Evolutionary conservation across 2,329 filamentous ascomycete species (phyloP).

Genomic region (Cladophialophora yegresii): DNA sequence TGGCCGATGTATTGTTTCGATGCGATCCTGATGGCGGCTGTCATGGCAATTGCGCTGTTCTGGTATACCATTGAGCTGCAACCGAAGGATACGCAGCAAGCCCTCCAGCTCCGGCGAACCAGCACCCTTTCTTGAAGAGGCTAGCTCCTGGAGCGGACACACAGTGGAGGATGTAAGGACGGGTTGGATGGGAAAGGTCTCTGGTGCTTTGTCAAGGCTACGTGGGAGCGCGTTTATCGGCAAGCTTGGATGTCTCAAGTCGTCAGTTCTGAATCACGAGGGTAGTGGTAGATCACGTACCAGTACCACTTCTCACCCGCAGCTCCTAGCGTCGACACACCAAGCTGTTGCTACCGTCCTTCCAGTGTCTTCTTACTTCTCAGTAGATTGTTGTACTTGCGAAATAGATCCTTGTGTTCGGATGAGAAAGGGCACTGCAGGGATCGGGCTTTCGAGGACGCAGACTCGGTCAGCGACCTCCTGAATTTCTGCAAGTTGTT

Average conservation of each 20-base stretch:
- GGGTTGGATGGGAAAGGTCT: too few species aligned
- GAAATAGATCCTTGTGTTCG: conserved; percentile 10
- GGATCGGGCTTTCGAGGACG: conserved; percentile 5
- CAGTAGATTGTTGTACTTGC: conserved; percentile 9
- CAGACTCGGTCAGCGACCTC: conserved; percentile 12
- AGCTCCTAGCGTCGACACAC: conserved; percentile 7
- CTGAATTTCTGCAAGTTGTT: conserved; percentile 8
- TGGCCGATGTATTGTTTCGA: conserved; percentile 41
- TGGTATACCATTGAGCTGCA: conserved; percentile 6
- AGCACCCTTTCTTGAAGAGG: not conserved
- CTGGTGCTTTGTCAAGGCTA: not conserved
- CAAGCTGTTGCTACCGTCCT: conserved; percentile 7
- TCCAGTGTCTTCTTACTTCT: conserved; percentile 7
- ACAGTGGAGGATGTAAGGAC: too few species aligned
- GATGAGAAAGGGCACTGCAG: conserved; percentile 6
- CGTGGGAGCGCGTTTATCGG: conserved; percentile 14
- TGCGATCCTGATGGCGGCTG: conserved; percentile 39
- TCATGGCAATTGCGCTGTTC: conserved; percentile 3
- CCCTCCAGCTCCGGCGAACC: not conserved
- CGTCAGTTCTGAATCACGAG: conserved; percentile 6
- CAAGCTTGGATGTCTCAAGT: not conserved
- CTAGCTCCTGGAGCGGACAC: not conserved
- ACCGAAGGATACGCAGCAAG: conserved; percentile 1
- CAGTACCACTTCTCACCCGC: conserved; percentile 19
- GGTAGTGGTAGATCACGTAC: conserved; percentile 19